Base-by-base conservation (phyloP, 768 basidiomycete species). In the Lyophyllum decastes region DNA sequence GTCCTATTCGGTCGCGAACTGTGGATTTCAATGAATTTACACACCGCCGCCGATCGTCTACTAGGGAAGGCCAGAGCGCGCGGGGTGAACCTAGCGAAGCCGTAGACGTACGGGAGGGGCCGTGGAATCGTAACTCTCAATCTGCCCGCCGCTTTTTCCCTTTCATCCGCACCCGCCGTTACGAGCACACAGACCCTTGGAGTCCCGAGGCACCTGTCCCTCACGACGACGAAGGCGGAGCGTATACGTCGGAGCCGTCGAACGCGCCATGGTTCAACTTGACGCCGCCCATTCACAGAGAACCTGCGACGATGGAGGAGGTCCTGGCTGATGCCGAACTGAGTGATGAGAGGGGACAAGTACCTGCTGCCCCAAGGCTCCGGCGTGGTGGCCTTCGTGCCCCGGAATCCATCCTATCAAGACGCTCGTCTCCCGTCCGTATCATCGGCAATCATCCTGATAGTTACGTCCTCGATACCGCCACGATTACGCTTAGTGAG, bases 1-100 rank as follows among this genome's bases (percentile, higher is more conserved):
- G 87, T 22, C 77, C 83, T 1, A 64, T 74, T 30, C 76, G 80
- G 4, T 78, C 80, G 26, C 75, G 88, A 33, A 76, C 82, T 14
- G 77, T 83, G 14, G 89, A 91, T 60, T 90, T 92, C 68, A 85
- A 80, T 65, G 89, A 91, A 25, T 90, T 88, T 60, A 87, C 89
- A 0, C 70, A 82, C 22, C 84, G 84, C 12, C 83, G 89, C 27
- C 82, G 90, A 51, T 82, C 82, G 17, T 73, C 75, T 4, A 82
- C 69, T 24, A 72, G 82, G 46, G 78, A 80, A 14, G 53, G 70
- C 2, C 46, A 67, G 11, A 61, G 61, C 40, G 48, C 67, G 12
- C 69, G 71, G 40, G 59, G 67, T 33, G 76, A 74, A 43, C 58
- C 64, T 17, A 55, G 63, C 19, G 73, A 73, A 22, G 64, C 69